Base-by-base conservation (phyloP, 140 eudicot species). In the Flaveria floridana region DNA sequence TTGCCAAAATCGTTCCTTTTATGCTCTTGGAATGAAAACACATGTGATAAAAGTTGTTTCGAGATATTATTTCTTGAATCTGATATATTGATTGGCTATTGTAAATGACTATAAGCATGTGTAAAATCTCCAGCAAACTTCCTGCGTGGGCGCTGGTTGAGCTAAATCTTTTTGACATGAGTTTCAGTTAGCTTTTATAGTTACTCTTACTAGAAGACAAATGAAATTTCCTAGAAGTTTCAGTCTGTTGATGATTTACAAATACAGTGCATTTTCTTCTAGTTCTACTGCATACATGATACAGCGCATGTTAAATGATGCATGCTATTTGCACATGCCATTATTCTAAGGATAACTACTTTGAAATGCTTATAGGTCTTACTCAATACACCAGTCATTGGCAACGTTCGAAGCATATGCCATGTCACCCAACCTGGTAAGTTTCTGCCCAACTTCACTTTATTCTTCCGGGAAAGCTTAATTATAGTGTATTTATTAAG, bases 391-490 rank as follows among this genome's bases (percentile, higher is more conserved):
- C 76, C 79, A 67, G 77, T 76, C 39, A 51, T 73, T 72, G 83
- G 79, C 28, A 76, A 79, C 44, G 82, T 65, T 73, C 73, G 79
- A 30, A 78, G 75, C 70, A 64, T 82, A 70, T 73, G 73, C 73
- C 88, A 84, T 70, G 74, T 78, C 59, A 57, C 73, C 39, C 75
- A 50, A 2, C 76, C 84, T 42, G 89, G 95, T 88, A 84, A 67
- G 34, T 65, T 53, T 46, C 52, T 23, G 41, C 44, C 71, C 68
- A 26, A 20, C 47, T 74, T 80, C 19, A 4, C 18, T 10, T 59
- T 76, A 8, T 46, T 44, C 26, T 75, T 78, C 26, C 64, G 7
- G 64, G 26, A 69, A 28, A 46, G 55, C 63, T 50, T 63, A 72
- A 30, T 52, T 34, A 72, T 65, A 28, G 47, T 66, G 41, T 25